phyloP scores from a whole-genome alignment of 441 rosid species.

The Daphne laureola region DNA sequence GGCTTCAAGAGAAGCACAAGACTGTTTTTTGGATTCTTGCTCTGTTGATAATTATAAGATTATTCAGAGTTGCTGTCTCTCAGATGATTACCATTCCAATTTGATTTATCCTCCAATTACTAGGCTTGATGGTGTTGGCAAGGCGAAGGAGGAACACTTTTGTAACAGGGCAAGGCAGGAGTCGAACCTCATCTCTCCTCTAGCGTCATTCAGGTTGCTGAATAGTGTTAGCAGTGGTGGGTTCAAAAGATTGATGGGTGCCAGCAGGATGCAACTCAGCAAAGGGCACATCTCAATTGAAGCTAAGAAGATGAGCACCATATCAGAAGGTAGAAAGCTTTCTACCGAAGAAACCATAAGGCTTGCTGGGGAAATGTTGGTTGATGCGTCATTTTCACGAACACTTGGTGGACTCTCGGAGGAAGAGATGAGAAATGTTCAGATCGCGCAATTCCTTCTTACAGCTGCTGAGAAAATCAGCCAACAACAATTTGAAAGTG shows the following conservation, averaged over 20 bases:
- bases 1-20: too few relatives aligned
- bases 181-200: slow-evolving; percentile 17
- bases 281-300: not conserved
- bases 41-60: too few relatives aligned
- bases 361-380: slow-evolving; percentile 40
- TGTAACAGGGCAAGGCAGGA: slow-evolving; percentile 16
- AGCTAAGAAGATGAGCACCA: not conserved
- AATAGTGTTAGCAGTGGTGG: slow-evolving; percentile 23
- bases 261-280: slow-evolving; percentile 16
- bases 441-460: slow-evolving; percentile 34
- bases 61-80: slow-evolving; percentile 16
- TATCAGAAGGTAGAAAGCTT: slow-evolving; percentile 1
- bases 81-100: slow-evolving; percentile 20
- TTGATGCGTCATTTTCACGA: slow-evolving; percentile 20
- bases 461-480: slow-evolving; percentile 40
- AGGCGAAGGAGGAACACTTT: slow-evolving; percentile 14
- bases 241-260: slow-evolving; percentile 18
- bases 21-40: too few relatives aligned
- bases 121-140: slow-evolving; percentile 15
- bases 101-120: slow-evolving; percentile 21
- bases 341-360: slow-evolving; percentile 43
- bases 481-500: slow-evolving; percentile 30
- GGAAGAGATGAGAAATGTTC: slow-evolving; percentile 27
- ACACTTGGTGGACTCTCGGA: slow-evolving; percentile 9
- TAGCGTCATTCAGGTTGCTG: slow-evolving; percentile 32